A percentile compares a stretch with the other conserved stretches of the same genome.
These are phyloP conservation scores for Apophysomyces trapeziformis DNA, from an alignment of 371 early-diverging fungal genomes.

Conservation along the genomic window DNA sequence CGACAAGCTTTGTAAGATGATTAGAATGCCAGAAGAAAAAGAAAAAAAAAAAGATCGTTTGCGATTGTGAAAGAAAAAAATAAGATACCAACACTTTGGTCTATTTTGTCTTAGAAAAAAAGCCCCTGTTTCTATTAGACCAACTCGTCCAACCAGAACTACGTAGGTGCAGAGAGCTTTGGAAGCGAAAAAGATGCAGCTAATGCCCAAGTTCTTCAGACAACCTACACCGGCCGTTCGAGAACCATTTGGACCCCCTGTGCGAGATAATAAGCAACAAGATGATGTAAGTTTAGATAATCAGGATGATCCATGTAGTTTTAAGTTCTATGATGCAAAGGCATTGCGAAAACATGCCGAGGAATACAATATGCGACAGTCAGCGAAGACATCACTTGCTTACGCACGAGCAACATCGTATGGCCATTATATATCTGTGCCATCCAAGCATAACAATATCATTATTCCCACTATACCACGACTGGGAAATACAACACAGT, in stretches of 20 bases:
- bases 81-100: too few species aligned
- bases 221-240: not conserved
- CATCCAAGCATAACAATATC: conserved; percentile 25
- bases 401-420: conserved; percentile 23
- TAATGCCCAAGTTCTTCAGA: not conserved
- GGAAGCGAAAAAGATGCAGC: not conserved
- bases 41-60: not conserved
- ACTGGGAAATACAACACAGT: not conserved
- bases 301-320: not conserved
- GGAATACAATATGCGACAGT: conserved; percentile 24
- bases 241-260: conserved; percentile 3
- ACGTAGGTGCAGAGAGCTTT: not conserved
- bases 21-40: too few species aligned
- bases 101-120: not conserved
- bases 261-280: not conserved
- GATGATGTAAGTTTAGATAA: not conserved
- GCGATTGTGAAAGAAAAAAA: not conserved
- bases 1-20: conserved; percentile 5
- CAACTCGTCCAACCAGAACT: not conserved
- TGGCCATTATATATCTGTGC: conserved; percentile 20
- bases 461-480: conserved; percentile 33
- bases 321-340: not conserved
- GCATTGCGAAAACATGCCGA: conserved; percentile 26
- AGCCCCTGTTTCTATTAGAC: not conserved
- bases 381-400: conserved; percentile 20